Evolutionary conservation across 1,284 basidiomycete species (phyloP).

Genomic region (Tetrapyrgos nigripes): DNA sequence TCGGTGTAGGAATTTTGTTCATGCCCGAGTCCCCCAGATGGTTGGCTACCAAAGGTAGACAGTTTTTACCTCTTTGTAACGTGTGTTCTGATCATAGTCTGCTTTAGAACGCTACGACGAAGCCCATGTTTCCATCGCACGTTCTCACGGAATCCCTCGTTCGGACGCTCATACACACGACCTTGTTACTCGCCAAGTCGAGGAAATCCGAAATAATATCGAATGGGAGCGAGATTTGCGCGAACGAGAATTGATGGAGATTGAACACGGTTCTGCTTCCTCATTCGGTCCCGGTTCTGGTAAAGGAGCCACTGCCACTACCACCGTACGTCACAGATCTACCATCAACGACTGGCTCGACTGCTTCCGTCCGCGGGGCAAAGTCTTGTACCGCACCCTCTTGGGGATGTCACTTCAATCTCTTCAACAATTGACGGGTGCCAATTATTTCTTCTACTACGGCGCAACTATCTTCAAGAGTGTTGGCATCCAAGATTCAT

Average conservation of each 20-base stretch:
- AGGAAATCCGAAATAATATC: slow-evolving; percentile 56
- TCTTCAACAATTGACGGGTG: slow-evolving; percentile 80
- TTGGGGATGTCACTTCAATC: slow-evolving; percentile 70
- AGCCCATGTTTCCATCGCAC: slow-evolving; percentile 58
- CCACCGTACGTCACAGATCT: too few relatives aligned
- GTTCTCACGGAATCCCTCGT: slow-evolving; percentile 58
- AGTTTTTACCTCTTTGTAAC: neutral
- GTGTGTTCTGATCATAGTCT: neutral
- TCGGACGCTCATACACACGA: slow-evolving; percentile 45
- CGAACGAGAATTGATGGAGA: neutral
- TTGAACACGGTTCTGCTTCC: too few relatives aligned
- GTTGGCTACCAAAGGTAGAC: slow-evolving; percentile 56
- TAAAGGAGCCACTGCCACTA: too few relatives aligned
- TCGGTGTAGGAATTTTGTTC: slow-evolving; percentile 72
- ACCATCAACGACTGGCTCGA: slow-evolving; percentile 10
- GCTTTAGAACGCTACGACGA: slow-evolving; percentile 41
- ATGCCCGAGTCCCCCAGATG: slow-evolving; percentile 83
- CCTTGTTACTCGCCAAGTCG: slow-evolving; percentile 54
- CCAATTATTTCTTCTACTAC: slow-evolving; percentile 76
- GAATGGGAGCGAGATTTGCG: slow-evolving; percentile 31
- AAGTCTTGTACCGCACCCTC: slow-evolving; percentile 16
- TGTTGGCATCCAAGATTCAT: slow-evolving; percentile 73
- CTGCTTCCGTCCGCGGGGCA: slow-evolving; percentile 17
- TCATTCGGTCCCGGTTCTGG: too few relatives aligned
- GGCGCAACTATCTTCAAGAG: slow-evolving; percentile 74